phyloP scores from a whole-genome alignment of 495 filamentous ascomycete species.

The Penicillium taxi region DNA sequence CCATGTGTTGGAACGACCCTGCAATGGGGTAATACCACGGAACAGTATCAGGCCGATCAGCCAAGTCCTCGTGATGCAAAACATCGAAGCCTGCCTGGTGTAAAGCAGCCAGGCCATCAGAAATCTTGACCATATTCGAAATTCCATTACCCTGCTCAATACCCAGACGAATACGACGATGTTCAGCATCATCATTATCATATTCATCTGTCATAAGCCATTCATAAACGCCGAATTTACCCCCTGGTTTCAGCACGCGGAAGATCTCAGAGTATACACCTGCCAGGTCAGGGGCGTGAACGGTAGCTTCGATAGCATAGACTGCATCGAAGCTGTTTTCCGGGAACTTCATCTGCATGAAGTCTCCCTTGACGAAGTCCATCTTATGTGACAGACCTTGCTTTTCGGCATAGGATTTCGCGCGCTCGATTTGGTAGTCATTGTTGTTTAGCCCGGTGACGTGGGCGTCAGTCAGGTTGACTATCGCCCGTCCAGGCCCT shows the following conservation, averaged over 20 bases:
- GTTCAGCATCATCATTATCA: slow-evolving; percentile 73
- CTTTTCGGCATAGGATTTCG: slow-evolving; percentile 65
- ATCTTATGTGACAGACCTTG: slow-evolving; percentile 71
- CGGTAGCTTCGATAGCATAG: slow-evolving; percentile 92
- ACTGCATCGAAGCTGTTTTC: slow-evolving; percentile 83
- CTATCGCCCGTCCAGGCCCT: slow-evolving; percentile 85
- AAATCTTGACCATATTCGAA: slow-evolving; percentile 61
- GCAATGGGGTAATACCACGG: slow-evolving; percentile 61
- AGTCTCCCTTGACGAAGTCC: slow-evolving; percentile 83
- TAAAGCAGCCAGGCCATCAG: slow-evolving; percentile 77
- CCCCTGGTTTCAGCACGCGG: slow-evolving; percentile 88
- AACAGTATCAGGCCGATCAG: slow-evolving; percentile 52
- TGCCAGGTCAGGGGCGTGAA: slow-evolving; percentile 80
- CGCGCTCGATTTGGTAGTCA: slow-evolving; percentile 93
- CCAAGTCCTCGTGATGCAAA: slow-evolving; percentile 78
- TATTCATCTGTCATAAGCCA: slow-evolving; percentile 96
- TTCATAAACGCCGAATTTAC: slow-evolving; percentile 90
- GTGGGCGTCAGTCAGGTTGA: slow-evolving; percentile 79
- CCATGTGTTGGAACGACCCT: slow-evolving; percentile 23
- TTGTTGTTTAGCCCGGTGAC: slow-evolving; percentile 93
- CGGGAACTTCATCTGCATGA: slow-evolving; percentile 96
- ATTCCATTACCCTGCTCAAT: slow-evolving; percentile 94
- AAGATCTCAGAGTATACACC: slow-evolving; percentile 87
- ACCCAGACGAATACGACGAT: slow-evolving; percentile 80
- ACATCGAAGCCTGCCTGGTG: slow-evolving; percentile 63